Percentiles rank a stretch among this genome's conserved stretches.
phyloP scores from a whole-genome alignment of 805 yeast species.

The Peterozyma toletana region DNA sequence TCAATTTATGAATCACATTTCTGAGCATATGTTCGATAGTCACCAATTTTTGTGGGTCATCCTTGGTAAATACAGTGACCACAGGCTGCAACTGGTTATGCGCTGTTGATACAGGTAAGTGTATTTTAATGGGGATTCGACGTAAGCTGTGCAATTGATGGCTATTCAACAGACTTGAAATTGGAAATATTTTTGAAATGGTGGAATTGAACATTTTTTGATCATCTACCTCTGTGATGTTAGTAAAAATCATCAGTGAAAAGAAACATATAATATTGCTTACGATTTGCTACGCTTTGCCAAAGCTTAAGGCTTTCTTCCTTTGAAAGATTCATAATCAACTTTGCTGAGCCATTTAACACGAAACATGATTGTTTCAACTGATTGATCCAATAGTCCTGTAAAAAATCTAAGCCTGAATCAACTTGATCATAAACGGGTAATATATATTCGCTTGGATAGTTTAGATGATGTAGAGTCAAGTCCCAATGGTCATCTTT shows the following conservation, averaged over 20 bases:
- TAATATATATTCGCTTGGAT: conserved; percentile 38
- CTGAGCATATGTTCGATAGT: conserved; percentile 35
- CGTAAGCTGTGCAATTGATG: conserved; percentile 11
- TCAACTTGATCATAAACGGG: conserved; percentile 20
- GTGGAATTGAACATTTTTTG: conserved; percentile 13
- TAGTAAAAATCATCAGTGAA: conserved; percentile 12
- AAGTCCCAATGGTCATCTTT: conserved; percentile 35
- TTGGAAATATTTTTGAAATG: conserved; percentile 19
- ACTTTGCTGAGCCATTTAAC: conserved; percentile 68
- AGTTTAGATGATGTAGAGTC: conserved; percentile 29
- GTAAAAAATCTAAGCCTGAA: conserved; percentile 19
- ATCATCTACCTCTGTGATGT: conserved; percentile 15
- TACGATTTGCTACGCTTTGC: conserved; percentile 36
- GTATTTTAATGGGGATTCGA: conserved; percentile 42
- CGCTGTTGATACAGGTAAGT: conserved; percentile 23
- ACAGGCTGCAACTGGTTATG: conserved; percentile 28
- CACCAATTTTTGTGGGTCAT: conserved; percentile 7
- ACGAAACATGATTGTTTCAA: conserved; percentile 78
- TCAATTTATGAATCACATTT: conserved; percentile 34
- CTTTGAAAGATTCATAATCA: conserved; percentile 71
- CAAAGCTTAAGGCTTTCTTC: conserved; percentile 53
- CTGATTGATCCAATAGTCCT: conserved; percentile 63
- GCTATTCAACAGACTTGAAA: conserved; percentile 3
- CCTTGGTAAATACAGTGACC: conserved; percentile 11
- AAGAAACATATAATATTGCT: conserved; percentile 17